Conservation (phyloP, 805 yeast genomes). For the Yarrowia deformans region DNA sequence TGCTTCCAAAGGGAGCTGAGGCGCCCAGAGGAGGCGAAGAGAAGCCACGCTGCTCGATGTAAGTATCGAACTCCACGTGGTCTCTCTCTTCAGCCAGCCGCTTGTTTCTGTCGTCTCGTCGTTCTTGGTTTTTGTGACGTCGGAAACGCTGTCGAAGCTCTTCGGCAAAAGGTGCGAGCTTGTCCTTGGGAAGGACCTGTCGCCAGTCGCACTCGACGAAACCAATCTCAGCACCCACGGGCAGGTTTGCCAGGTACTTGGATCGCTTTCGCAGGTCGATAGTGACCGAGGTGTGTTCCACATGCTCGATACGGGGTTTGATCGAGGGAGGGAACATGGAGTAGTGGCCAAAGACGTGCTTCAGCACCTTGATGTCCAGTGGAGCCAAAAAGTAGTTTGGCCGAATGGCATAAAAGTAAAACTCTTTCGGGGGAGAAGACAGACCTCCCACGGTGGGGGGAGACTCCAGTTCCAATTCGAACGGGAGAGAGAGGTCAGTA, state of each 20-base stretch:
- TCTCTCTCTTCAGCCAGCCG: constrained; percentile 50
- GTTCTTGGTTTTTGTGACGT: constrained; percentile 43
- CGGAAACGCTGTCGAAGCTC: constrained; percentile 46
- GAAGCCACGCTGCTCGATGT: constrained; percentile 33
- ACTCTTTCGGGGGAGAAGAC: constrained; percentile 73
- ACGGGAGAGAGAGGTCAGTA: constrained; percentile 14
- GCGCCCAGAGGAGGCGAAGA: constrained; percentile 37
- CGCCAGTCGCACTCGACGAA: constrained; percentile 88
- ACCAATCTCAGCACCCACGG: constrained; percentile 83
- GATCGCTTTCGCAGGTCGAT: constrained; percentile 65
- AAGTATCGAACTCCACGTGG: constrained; percentile 45
- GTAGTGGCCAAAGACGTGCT: constrained; percentile 66
- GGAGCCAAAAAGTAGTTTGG: constrained; percentile 71
- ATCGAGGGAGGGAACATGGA: constrained; percentile 72
- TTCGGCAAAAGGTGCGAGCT: constrained; percentile 44
- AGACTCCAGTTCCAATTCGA: constrained; percentile 58
- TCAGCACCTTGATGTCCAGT: constrained; percentile 78
- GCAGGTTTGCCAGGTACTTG: constrained; percentile 82
- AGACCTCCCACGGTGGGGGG: constrained; percentile 61
- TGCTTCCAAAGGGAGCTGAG: constrained; percentile 31
- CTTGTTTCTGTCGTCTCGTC: constrained; percentile 47
- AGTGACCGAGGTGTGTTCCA: constrained; percentile 69
- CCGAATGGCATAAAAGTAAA: constrained; percentile 47
- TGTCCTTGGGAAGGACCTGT: constrained; percentile 49
- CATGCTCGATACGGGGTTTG: constrained; percentile 69